Conservation (phyloP, 352 stramenopile genomes). For the Thraustochytrium sp. region DNA sequence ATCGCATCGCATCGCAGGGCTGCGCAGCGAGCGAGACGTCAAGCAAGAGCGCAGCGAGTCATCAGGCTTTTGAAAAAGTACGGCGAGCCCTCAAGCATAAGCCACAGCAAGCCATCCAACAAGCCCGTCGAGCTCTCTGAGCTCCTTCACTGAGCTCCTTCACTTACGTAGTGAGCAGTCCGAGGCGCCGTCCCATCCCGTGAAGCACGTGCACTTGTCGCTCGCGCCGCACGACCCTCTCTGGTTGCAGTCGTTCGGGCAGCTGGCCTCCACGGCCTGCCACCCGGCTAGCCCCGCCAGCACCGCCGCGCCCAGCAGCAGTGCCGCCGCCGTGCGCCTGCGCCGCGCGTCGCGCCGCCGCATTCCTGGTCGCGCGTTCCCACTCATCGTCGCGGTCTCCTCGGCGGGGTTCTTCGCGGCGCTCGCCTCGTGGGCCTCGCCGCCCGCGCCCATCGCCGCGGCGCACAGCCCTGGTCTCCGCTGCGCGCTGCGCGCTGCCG, state of each 20-base stretch:
- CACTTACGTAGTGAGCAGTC: conserved; percentile 66
- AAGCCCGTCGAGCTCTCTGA: too few species aligned
- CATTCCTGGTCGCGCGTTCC: too few species aligned
- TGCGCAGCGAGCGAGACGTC: conserved; percentile 74
- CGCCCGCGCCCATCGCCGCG: too few species aligned
- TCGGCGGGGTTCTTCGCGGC: background rate
- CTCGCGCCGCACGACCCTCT: conserved; percentile 43
- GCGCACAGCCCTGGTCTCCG: too few species aligned
- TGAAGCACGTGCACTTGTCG: conserved; percentile 61
- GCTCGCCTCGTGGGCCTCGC: background rate
- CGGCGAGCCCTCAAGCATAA: too few species aligned
- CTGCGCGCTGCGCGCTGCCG: too few species aligned
- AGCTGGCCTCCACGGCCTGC: background rate
- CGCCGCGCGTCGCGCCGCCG: background rate
- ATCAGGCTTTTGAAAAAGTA: too few species aligned
- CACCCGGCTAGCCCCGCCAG: background rate
- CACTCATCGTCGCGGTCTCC: too few species aligned
- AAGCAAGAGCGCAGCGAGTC: conserved; percentile 73
- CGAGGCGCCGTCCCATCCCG: conserved; percentile 57
- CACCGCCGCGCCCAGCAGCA: too few species aligned
- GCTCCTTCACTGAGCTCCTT: too few species aligned
- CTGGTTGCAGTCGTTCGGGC: conserved; percentile 26
- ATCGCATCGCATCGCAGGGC: conserved; percentile 82
- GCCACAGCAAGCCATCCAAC: too few species aligned
- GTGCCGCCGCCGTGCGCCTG: background rate